These are phyloP conservation scores for Leavenworthia alabamica DNA, from an alignment of 345 rosid genomes.

Conservation along the genomic window DNA sequence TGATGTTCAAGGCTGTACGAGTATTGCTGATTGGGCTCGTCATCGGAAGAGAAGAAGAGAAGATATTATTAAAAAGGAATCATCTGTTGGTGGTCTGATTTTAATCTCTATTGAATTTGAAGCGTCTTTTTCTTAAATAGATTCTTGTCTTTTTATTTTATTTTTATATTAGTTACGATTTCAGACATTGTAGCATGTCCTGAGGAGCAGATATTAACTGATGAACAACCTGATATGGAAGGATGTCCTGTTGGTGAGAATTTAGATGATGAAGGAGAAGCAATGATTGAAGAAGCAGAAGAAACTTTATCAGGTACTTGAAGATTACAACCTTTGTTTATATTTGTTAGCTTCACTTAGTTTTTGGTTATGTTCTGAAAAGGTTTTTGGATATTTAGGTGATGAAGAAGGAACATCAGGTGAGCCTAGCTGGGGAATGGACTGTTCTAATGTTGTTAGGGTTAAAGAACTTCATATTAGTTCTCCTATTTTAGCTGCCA, in stretches of 20 bases:
- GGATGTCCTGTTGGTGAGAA: constrained; percentile 67
- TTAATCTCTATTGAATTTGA: neutral
- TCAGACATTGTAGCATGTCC: constrained; percentile 55
- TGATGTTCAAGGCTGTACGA: constrained; percentile 60
- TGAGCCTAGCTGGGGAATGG: constrained; percentile 78
- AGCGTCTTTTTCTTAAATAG: neutral
- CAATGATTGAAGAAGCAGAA: constrained; percentile 85
- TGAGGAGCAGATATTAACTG: constrained; percentile 71
- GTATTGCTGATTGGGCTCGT: constrained; percentile 86
- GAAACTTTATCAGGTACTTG: constrained; percentile 60
- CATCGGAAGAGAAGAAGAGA: constrained; percentile 84
- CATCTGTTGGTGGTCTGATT: constrained; percentile 35
- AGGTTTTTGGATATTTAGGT: constrained; percentile 27
- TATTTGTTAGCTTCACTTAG: neutral
- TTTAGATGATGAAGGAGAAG: constrained; percentile 75
- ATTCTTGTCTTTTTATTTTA: neutral
- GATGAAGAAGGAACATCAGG: constrained; percentile 60
- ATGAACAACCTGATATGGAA: constrained; percentile 73
- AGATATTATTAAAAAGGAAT: constrained; percentile 64
- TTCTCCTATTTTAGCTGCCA: constrained; percentile 95
- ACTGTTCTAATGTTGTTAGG: constrained; percentile 57
- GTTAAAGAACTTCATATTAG: constrained; percentile 88
- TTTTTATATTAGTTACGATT: constrained; percentile 29
- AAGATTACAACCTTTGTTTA: neutral
- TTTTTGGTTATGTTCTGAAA: neutral